A percentile compares a stretch with the other conserved stretches of the same genome.
Conservation (phyloP, 805 yeast species). For the Wickerhamomyces canadensis region DNA sequence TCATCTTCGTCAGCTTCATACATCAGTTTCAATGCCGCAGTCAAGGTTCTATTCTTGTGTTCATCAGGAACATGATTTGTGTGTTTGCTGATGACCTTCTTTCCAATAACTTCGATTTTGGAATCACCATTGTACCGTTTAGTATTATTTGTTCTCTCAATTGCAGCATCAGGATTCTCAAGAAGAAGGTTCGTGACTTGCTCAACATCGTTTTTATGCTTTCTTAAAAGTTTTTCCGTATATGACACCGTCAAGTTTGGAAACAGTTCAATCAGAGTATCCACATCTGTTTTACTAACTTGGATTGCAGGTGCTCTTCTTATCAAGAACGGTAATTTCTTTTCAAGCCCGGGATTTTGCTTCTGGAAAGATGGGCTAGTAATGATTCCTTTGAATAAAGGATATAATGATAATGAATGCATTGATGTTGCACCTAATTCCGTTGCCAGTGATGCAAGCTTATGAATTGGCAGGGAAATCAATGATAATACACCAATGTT, state of each 20-base stretch:
- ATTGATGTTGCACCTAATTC: constrained; percentile 40
- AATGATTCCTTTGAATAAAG: constrained; percentile 50
- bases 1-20: constrained; percentile 82
- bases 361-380: constrained; percentile 41
- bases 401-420: constrained; percentile 40
- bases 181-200: constrained; percentile 50
- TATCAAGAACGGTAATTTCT: constrained; percentile 44
- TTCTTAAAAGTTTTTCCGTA: constrained; percentile 42
- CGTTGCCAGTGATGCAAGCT: constrained; percentile 32
- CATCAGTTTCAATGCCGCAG: constrained; percentile 55
- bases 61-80: constrained; percentile 35
- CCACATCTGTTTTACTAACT: constrained; percentile 31
- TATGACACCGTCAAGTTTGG: constrained; percentile 51
- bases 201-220: constrained; percentile 48
- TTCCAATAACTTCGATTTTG: constrained; percentile 29
- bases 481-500: constrained; percentile 49
- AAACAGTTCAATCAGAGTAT: constrained; percentile 48
- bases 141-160: constrained; percentile 14
- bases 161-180: constrained; percentile 47
- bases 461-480: constrained; percentile 17
- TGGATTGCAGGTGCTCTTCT: constrained; percentile 6
- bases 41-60: constrained; percentile 50
- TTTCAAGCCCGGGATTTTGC: constrained; percentile 45
- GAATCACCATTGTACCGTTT: background rate
- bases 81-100: constrained; percentile 10